Percentiles rank a stretch among this genome's conserved stretches.
These are phyloP conservation scores for Plasmopara viticola DNA, from an alignment of 352 stramenopile species.

Conservation along the genomic window DNA sequence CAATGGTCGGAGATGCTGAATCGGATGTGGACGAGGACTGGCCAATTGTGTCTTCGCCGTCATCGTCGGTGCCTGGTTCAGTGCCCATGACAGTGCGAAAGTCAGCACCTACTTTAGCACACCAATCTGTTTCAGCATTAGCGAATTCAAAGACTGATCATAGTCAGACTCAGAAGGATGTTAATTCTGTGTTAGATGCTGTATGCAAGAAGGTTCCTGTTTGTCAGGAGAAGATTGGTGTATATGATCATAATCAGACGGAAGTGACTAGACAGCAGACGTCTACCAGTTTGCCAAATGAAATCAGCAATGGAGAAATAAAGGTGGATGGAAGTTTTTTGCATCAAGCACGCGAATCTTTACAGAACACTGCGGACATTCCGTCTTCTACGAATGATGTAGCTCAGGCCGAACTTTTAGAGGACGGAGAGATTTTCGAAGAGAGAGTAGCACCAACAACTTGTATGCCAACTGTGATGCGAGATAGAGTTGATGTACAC, in stretches of 20 bases:
- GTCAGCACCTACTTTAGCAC: not conserved
- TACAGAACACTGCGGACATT: not conserved
- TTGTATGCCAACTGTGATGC: conserved; percentile 9
- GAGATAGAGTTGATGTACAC: conserved; percentile 2
- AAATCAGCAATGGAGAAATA: conserved; percentile 20
- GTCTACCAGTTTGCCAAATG: not conserved
- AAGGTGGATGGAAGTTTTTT: conserved; percentile 40
- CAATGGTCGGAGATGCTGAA: conserved; percentile 25
- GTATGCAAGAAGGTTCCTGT: conserved; percentile 6
- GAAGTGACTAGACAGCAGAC: conserved; percentile 6
- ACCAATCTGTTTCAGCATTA: not conserved
- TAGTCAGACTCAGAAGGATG: conserved; percentile 9
- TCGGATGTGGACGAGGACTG: conserved; percentile 67
- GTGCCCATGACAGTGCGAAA: conserved; percentile 1
- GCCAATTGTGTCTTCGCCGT: conserved; percentile 16
- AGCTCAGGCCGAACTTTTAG: conserved; percentile 28
- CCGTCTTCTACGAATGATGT: conserved; percentile 4
- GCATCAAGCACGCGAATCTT: conserved; percentile 5
- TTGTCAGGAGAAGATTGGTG: conserved; percentile 1
- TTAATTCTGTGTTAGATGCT: conserved; percentile 7
- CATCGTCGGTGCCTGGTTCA: not conserved
- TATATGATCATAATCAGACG: conserved; percentile 1
- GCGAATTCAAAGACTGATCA: not conserved
- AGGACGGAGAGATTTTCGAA: conserved; percentile 75
- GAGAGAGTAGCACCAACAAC: conserved; percentile 38